These are phyloP conservation scores for Trichoderma sp. DNA, from an alignment of 2,329 filamentous ascomycete species.

Conservation along the genomic window DNA sequence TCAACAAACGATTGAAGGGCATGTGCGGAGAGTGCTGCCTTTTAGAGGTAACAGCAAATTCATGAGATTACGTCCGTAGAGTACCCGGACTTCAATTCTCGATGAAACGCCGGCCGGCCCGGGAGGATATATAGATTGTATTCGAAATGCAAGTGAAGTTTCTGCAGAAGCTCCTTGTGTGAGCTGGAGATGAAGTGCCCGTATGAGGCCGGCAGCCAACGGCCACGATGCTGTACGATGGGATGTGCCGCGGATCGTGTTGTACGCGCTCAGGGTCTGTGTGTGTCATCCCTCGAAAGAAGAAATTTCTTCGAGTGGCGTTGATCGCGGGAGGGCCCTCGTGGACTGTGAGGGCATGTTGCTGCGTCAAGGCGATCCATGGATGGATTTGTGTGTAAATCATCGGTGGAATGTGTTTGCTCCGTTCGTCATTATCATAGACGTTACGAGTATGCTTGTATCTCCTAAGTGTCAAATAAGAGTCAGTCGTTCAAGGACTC, in stretches of 20 bases:
- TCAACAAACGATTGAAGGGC: no score
- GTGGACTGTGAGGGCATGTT: slow-evolving; percentile 4
- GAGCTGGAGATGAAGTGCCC: no score
- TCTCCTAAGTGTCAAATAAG: not conserved
- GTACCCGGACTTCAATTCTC: no score
- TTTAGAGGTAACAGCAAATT: no score
- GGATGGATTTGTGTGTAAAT: not conserved
- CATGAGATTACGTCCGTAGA: no score
- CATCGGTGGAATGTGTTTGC: not conserved
- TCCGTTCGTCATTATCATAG: not conserved
- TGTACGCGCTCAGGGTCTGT: not conserved
- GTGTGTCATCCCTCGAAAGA: not conserved
- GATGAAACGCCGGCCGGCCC: no score
- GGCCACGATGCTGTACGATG: not conserved
- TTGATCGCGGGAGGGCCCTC: not conserved
- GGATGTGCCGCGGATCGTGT: not conserved
- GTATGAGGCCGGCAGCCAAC: not conserved
- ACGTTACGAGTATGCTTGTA: not conserved
- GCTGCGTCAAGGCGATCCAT: not conserved
- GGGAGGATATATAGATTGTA: no score
- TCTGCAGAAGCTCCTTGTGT: no score
- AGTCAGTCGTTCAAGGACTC: not conserved
- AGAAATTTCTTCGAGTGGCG: not conserved
- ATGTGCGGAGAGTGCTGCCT: no score
- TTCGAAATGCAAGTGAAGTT: no score